Conservation (phyloP, 495 filamentous ascomycete species). For the Mytilinidion resinicola region DNA sequence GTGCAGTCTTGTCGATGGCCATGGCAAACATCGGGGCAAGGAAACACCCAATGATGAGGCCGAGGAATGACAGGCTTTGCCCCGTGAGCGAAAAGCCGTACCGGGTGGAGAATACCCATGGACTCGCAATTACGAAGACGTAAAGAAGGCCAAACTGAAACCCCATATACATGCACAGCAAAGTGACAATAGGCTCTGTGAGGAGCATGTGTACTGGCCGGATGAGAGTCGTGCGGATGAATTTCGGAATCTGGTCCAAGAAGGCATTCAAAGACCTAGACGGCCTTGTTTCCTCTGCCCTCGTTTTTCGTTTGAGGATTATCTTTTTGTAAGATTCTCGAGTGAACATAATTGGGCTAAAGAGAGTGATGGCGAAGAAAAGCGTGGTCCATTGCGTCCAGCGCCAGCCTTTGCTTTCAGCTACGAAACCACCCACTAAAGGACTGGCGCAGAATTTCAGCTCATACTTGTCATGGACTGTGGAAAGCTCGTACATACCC, state of each 20-base stretch:
- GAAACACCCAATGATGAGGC: slow-evolving; percentile 19
- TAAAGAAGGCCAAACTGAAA: slow-evolving; percentile 32
- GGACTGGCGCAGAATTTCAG: background rate
- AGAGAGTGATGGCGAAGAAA: slow-evolving; percentile 19
- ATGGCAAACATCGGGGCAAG: background rate
- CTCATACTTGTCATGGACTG: no score
- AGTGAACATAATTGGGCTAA: background rate
- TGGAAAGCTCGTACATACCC: background rate
- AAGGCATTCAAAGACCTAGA: background rate
- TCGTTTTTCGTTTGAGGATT: background rate
- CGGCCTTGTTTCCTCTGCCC: background rate
- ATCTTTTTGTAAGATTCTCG: slow-evolving; percentile 4
- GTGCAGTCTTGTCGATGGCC: background rate
- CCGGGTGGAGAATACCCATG: slow-evolving; percentile 21
- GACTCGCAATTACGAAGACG: slow-evolving; percentile 26
- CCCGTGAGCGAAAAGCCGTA: slow-evolving; percentile 24
- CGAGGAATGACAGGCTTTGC: slow-evolving; percentile 28
- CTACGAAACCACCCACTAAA: slow-evolving; percentile 24
- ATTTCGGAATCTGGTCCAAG: background rate
- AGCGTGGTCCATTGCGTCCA: slow-evolving; percentile 30
- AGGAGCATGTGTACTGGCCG: slow-evolving; percentile 31
- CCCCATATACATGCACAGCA: slow-evolving; percentile 26
- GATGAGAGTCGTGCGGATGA: slow-evolving; percentile 22
- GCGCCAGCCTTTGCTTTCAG: slow-evolving; percentile 23
- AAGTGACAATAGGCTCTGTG: slow-evolving; percentile 31